A percentile compares a stretch with the other conserved stretches of the same genome.
phyloP scores from a whole-genome alignment of 176 grass and related monocot species.

The Triticum dicoccoides region DNA sequence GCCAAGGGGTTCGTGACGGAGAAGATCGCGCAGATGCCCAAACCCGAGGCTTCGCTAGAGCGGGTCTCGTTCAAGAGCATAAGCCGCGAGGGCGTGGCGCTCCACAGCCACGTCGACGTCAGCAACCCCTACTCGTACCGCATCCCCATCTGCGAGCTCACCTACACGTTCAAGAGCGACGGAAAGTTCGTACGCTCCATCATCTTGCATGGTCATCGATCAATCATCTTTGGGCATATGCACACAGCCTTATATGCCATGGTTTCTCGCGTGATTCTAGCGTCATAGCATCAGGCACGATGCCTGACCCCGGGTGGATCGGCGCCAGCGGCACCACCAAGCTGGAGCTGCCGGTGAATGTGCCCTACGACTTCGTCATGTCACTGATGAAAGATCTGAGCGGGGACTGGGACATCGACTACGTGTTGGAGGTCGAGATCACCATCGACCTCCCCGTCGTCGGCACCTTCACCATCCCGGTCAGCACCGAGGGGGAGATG shows the following conservation, averaged over 20 bases:
- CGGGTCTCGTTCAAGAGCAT: slow-evolving; percentile 56
- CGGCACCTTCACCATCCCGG: slow-evolving; percentile 82
- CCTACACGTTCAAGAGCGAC: slow-evolving; percentile 61
- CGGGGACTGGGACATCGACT: slow-evolving; percentile 87
- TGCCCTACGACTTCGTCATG: slow-evolving; percentile 77
- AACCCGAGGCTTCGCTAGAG: slow-evolving; percentile 66
- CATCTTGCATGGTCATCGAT: neutral
- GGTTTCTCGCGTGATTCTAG: neutral
- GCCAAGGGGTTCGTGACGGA: slow-evolving; percentile 80
- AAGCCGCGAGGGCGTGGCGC: slow-evolving; percentile 51
- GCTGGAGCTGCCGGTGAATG: slow-evolving; percentile 70
- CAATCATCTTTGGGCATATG: neutral
- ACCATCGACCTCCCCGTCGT: slow-evolving; percentile 72
- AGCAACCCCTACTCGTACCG: slow-evolving; percentile 73
- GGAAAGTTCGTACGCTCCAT: slow-evolving; percentile 37
- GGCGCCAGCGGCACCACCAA: slow-evolving; percentile 47
- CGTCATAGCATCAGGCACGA: slow-evolving; percentile 62
- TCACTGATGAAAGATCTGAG: slow-evolving; percentile 51
- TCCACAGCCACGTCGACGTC: slow-evolving; percentile 69
- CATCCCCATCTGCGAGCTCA: slow-evolving; percentile 77
- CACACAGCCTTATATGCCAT: neutral
- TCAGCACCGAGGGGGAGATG: slow-evolving; percentile 63
- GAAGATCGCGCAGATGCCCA: slow-evolving; percentile 75
- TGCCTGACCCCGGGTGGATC: slow-evolving; percentile 82
- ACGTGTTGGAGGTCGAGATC: slow-evolving; percentile 54